Base-by-base conservation (phyloP, 805 yeast species). In the Torulaspora microellipsoides region DNA sequence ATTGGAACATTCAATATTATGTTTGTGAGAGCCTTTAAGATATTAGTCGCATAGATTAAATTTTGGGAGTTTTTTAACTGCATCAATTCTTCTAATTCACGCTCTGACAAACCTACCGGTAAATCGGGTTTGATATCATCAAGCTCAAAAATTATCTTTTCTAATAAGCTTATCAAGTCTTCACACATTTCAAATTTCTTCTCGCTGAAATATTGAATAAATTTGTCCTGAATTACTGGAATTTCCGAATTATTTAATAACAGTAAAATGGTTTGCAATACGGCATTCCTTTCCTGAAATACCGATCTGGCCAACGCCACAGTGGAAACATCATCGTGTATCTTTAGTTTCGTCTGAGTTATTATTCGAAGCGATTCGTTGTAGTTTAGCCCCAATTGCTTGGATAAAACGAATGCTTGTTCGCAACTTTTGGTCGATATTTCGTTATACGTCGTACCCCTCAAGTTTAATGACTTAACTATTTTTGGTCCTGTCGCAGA, bases 301-400 rank as follows among this genome's bases (percentile, higher is more conserved):
- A 76, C 64, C n/a, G 58, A 60, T 15, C 66, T 57, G 8, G 67
- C 63, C 53, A 71, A 68, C n/a, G 70, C 48, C 12, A 58, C 39
- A 11, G 29, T 27, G 13, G 67, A 46, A 30, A 69, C 54, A 37
- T 34, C 45, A 13, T 14, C 44, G 40, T 78, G 67, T 42, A 65
- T 59, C 49, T 69, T 58, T 36, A 63, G 51, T 41, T 65, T 62
- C 0, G 73, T 59, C 37, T 71, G 76, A 11, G 62, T 47, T 3
- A 76, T 65, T 3, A 78, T 62, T 53, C 83, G 69, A n/a, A 76
- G 60, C 1, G 71, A 66, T 52, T 81, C 85, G 7, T 61, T 47
- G 13, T 56, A 54, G 50, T 73, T 73, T 4, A 78, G 43, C 0
- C 64, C 52, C 27, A 80, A 59, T 2, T 64, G 15, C 1, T 64